Evolutionary conservation across 129 eudicot species (phyloP), one percentile per base, ranked within the genome.

Genomic region (Chrysanthemum seticuspe): DNA sequence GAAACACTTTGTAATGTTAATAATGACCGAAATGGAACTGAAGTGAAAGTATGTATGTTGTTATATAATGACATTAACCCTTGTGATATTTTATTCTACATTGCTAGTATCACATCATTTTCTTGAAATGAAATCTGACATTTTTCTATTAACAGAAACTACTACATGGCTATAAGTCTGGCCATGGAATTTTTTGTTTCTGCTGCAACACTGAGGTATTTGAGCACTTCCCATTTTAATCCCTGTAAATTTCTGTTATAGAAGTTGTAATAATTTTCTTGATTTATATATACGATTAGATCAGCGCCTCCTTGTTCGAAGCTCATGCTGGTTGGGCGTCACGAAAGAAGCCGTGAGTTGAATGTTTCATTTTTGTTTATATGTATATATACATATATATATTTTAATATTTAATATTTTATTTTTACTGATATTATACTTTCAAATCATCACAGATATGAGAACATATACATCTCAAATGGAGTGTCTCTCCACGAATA

Each of bases 301-400:
- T 94, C 76, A 94, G 99, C 67, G 89, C 99, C 31, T 94, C 99
- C 61, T 86, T 66, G 55, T 94, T 94, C 71, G 99, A 94, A 87
- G 91, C 96, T 21, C 99, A 94, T 72, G 99, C 99, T 61, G 99
- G 99, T 53, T 86, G 91, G 95, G 96, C 97, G 50, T 70, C 97
- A 16, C 91, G 96, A 66, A 81, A 79, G 63, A 94, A 87, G 70
- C 99, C 99, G 99, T 94, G 61, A 84, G 99, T 90, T 68, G 23
- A 40, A 40, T 40, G 10, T 40, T 40, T 40, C 47, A 40, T 40
- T 40, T 40, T 40, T 5, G 45, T 40, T 6, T 40, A 7, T 66
- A 14, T 47, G 16, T 52, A 53, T 23, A 53, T 23, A 27, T 50
- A 49, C 8, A 52, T 18, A 13, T 51, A 68, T 48, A 3, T 34